Conservation (phyloP, 192 early-diverging fungal species). For the Coemansia sp. region DNA sequence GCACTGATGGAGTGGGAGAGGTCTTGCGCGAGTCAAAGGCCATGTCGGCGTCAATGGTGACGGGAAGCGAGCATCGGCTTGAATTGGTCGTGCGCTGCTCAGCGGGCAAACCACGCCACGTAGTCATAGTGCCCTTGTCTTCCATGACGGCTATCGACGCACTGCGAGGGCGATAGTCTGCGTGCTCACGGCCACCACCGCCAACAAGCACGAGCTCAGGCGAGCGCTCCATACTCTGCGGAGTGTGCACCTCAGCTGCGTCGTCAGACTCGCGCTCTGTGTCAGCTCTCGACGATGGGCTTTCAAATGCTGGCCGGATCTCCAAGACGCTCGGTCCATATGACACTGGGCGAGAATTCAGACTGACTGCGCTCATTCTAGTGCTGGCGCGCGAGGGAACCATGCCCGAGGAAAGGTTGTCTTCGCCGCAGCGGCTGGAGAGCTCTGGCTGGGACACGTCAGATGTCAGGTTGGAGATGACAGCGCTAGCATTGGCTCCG, state of each 20-base stretch:
- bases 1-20: conserved; percentile 27
- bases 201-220: conserved; percentile 39
- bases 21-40: conserved; percentile 11
- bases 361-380: conserved; percentile 33
- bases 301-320: conserved; percentile 46
- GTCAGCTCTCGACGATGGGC: conserved; percentile 13
- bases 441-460: neutral
- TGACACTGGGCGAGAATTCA: conserved; percentile 26
- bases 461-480: neutral
- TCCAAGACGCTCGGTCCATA: conserved; percentile 40
- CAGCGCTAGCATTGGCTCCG: conserved; percentile 2
- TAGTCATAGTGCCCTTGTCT: conserved; percentile 50
- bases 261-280: conserved; percentile 7
- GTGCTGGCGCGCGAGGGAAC: conserved; percentile 24
- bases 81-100: conserved; percentile 13
- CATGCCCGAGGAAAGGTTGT: neutral
- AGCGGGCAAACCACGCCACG: conserved; percentile 42
- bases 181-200: conserved; percentile 18
- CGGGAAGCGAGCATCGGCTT: conserved; percentile 11
- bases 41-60: conserved; percentile 4
- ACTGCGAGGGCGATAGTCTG: conserved; percentile 30
- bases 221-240: conserved; percentile 24
- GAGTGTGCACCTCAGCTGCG: conserved; percentile 22
- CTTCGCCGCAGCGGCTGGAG: neutral
- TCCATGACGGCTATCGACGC: conserved; percentile 42